Base-by-base conservation (phyloP, 1,284 basidiomycete genomes). In the Cutaneotrichosporon mucoides region DNA sequence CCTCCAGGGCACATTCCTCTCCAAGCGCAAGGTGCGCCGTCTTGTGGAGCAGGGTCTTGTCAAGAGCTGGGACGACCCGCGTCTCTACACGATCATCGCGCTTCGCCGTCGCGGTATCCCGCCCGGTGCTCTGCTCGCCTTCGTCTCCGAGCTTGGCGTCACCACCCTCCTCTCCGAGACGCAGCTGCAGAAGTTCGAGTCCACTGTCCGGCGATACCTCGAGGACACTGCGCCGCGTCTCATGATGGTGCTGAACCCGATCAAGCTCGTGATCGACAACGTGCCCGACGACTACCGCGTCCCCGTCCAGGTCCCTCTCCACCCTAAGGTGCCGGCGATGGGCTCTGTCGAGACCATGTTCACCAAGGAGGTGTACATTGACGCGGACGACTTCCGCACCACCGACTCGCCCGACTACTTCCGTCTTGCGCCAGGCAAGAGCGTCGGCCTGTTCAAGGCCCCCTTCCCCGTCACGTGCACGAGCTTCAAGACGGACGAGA, bases 81-180 rank as follows among this genome's bases (percentile, higher is more conserved):
- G 96, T n/a, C 84, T 99, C 54, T 97, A 96, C 80, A 99, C 96
- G 1, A 85, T 99, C 65, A 95, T 98, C 66, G 94, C 94, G 3
- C 85, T 99, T 37, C 87, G 95, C 58, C 85, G 96, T 59, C 87
- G 96, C 51, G 96, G 96, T 64, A 86, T 99, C 33, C 96, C 96
- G 13, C 95, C 96, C 9, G 92, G 92, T 35, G 96, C 96, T 6
- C 90, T 99, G 74, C 81, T 92, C 52, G 88, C 88, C 11, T 99
- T 99, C 77, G 92, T 99, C 64, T 88, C 89, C 77, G 84, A 86
- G 10, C 84, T 99, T 10, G 96, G 96, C 50, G 93, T 99, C 36
- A 95, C 95, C 9, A 94, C 89, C 2, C 82, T 89, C 0, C 80
- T 86, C 5, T 86, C 91, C 12, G 93, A 88, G 71, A 96, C 95